Evolutionary conservation across 2,329 filamentous ascomycete genomes (phyloP).

Genomic region (Beauveria sp.): DNA sequence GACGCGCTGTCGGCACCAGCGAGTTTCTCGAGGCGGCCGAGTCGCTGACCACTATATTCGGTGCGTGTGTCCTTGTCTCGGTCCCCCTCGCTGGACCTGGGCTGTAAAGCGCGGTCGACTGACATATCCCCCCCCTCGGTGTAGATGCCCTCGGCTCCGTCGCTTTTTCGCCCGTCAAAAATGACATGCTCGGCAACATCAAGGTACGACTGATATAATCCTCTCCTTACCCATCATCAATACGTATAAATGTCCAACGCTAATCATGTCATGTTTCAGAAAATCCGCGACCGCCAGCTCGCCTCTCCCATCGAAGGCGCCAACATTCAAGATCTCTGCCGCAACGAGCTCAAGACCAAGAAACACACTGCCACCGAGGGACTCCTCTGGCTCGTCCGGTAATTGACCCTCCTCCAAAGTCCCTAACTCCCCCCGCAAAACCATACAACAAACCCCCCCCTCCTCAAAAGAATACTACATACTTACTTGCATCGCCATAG

Average conservation of each 20-base stretch:
- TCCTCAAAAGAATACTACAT: too few relatives aligned
- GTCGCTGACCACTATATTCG: conserved; percentile 79
- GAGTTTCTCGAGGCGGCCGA: conserved; percentile 91
- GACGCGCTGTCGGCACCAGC: conserved; percentile 70
- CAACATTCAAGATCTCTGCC: conserved; percentile 76
- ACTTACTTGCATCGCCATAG: conserved; percentile 34
- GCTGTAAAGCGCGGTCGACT: not conserved
- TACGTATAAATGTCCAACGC: not conserved
- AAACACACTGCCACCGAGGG: conserved; percentile 86
- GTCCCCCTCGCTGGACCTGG: not conserved
- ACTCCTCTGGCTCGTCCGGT: conserved; percentile 85
- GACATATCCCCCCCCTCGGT: not conserved
- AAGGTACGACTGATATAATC: conserved; percentile 49
- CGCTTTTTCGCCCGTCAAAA: conserved; percentile 87
- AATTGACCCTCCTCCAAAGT: conserved; percentile 15
- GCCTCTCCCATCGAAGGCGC: conserved; percentile 71
- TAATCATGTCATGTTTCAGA: conserved; percentile 43
- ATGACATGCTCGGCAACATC: conserved; percentile 84
- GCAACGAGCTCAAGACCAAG: conserved; percentile 83
- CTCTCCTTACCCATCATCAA: not conserved
- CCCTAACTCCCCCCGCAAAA: too few relatives aligned
- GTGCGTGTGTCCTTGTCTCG: conserved; percentile 35
- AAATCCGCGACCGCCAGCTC: conserved; percentile 77
- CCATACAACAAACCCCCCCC: too few relatives aligned
- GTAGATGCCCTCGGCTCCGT: conserved; percentile 57